Evolutionary conservation across 306 rosid genomes (phyloP).

Genomic region (Amphicarpaea edgeworthii): DNA sequence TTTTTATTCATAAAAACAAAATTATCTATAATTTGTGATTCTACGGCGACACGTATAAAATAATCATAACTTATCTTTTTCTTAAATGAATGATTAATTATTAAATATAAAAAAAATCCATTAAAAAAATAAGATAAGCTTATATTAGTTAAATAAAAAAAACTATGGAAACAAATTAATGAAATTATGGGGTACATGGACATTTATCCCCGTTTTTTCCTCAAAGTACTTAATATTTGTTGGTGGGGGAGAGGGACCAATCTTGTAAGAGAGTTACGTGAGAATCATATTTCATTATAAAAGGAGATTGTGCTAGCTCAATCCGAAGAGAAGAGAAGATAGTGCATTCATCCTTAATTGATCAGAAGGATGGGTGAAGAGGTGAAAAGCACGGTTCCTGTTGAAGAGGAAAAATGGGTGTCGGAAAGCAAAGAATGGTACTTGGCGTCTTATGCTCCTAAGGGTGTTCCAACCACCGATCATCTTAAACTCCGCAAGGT

Average conservation of each 20-base stretch:
- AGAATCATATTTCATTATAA: neutral
- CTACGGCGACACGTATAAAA: too few species aligned
- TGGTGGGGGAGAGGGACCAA: slow-evolving; percentile 15
- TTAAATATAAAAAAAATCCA: too few species aligned
- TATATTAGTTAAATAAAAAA: neutral
- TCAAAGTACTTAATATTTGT: neutral
- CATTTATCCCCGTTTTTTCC: neutral
- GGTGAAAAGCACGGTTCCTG: neutral
- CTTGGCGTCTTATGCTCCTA: slow-evolving; percentile 48
- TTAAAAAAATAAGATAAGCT: neutral
- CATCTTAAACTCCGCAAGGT: slow-evolving; percentile 56
- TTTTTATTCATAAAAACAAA: too few species aligned
- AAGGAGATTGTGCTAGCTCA: neutral
- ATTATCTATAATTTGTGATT: too few species aligned
- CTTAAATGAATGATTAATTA: too few species aligned
- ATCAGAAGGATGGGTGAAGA: neutral
- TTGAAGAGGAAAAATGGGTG: neutral
- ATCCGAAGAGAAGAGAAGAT: too few species aligned
- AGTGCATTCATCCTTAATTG: neutral
- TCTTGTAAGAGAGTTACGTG: neutral
- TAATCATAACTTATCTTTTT: too few species aligned
- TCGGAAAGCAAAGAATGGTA: slow-evolving; percentile 61
- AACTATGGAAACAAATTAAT: neutral
- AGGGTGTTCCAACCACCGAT: slow-evolving; percentile 54
- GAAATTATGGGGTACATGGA: neutral